Conservation (phyloP, 768 basidiomycete species). For the Amanita exitialis region DNA sequence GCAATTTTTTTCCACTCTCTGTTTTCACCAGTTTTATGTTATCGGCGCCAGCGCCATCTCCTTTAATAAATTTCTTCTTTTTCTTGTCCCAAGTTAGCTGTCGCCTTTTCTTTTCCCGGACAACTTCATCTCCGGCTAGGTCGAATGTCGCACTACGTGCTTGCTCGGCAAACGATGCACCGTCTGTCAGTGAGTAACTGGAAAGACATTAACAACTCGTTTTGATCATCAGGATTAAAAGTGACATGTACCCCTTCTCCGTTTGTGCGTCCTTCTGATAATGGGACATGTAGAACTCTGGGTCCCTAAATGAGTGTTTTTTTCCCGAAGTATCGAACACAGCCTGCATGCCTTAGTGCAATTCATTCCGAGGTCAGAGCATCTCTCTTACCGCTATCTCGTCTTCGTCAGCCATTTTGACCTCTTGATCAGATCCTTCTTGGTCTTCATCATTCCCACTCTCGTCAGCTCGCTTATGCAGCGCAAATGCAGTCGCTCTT, state of each 20-base stretch:
- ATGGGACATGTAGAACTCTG: constrained; percentile 88
- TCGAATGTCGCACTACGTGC: constrained; percentile 76
- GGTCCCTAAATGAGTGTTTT: constrained; percentile 57
- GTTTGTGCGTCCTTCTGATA: constrained; percentile 79
- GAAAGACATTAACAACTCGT: constrained; percentile 1
- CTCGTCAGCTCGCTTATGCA: constrained; percentile 22
- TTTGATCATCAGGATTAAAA: neutral
- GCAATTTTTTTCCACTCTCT: constrained; percentile 85
- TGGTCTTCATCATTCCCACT: constrained; percentile 25
- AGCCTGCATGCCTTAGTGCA: constrained; percentile 28
- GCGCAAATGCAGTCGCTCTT: constrained; percentile 28
- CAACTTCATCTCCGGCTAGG: constrained; percentile 68
- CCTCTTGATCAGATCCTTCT: constrained; percentile 19
- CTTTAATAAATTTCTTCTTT: constrained; percentile 88
- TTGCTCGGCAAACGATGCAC: constrained; percentile 80
- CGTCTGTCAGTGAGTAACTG: constrained; percentile 86
- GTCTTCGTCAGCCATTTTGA: constrained; percentile 73
- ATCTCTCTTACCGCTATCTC: constrained; percentile 51
- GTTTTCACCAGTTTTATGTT: constrained; percentile 91
- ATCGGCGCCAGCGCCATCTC: constrained; percentile 78
- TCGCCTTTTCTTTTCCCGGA: constrained; percentile 45
- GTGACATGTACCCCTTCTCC: constrained; percentile 73
- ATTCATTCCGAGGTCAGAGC: neutral
- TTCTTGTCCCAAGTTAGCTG: constrained; percentile 91
- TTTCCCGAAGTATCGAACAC: constrained; percentile 52